These are phyloP conservation scores for Phalaenopsis equestris DNA, from an alignment of 106 monocot genomes.

Conservation along the genomic window DNA sequence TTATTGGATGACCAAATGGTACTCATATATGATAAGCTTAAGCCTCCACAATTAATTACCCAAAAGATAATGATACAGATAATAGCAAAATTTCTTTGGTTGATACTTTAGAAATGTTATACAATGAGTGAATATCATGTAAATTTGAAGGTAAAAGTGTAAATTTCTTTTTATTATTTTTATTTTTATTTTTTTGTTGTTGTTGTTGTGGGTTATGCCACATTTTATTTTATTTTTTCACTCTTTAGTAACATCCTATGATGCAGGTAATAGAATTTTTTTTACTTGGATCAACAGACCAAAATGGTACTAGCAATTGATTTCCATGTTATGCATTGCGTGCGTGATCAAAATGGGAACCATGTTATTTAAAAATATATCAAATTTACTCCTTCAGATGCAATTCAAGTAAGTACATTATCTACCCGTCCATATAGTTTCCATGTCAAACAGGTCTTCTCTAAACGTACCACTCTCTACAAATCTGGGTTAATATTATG, in stretches of 20 bases:
- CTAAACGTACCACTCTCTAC: neutral
- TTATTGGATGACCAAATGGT: no score
- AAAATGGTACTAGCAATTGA: conserved; percentile 51
- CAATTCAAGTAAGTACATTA: conserved; percentile 36
- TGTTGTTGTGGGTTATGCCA: no score
- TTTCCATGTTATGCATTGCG: conserved; percentile 45
- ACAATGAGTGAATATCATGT: no score
- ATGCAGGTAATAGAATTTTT: conserved; percentile 49
- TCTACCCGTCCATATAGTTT: conserved; percentile 53
- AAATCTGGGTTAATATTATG: neutral
- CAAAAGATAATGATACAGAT: no score
- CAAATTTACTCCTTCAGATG: conserved; percentile 30
- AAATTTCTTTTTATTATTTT: no score
- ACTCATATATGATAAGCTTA: no score
- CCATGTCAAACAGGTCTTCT: conserved; percentile 50
- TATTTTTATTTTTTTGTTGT: no score
- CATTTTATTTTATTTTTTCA: no score
- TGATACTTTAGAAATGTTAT: no score
- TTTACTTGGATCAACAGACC: conserved; percentile 48
- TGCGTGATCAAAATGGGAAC: conserved; percentile 65
- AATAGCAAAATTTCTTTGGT: no score
- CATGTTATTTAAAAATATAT: conserved; percentile 68
- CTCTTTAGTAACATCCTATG: neutral
- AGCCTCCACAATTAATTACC: no score
- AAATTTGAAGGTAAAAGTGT: no score